phyloP scores from a whole-genome alignment of 352 stramenopile species.

The Sclerospora graminicola region DNA sequence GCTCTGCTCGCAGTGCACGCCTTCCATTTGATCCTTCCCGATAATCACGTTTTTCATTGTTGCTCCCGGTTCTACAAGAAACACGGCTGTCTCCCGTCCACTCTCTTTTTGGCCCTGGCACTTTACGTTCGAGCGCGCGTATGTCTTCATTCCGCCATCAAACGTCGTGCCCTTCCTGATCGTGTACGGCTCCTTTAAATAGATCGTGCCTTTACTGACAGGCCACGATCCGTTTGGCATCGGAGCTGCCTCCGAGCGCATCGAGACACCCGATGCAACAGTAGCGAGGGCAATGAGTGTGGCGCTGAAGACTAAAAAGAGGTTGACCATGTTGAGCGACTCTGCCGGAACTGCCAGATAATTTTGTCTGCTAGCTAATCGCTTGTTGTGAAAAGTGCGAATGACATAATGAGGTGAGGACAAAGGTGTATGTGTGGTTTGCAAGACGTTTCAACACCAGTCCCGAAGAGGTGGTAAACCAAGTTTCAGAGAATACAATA shows the following conservation, averaged over 20 bases:
- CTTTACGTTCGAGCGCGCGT: too few relatives aligned
- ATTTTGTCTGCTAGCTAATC: constrained; percentile 1
- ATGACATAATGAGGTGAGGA: constrained; percentile 4
- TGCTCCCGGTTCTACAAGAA: constrained; percentile 21
- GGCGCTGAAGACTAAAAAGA: constrained; percentile 4
- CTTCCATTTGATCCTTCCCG: constrained; percentile 10
- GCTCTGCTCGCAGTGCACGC: constrained; percentile 6
- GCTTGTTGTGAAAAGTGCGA: constrained; percentile 4
- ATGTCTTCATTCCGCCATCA: too few relatives aligned
- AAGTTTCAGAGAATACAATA: too few relatives aligned
- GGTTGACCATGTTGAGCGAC: constrained; percentile 8
- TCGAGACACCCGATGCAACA: constrained; percentile 10
- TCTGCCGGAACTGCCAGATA: neutral
- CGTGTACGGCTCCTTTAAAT: constrained; percentile 14
- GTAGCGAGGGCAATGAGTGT: constrained; percentile 1
- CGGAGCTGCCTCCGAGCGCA: constrained; percentile 9
- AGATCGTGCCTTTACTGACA: constrained; percentile 13
- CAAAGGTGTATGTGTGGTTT: too few relatives aligned
- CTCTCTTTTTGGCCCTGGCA: too few relatives aligned
- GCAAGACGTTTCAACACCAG: too few relatives aligned
- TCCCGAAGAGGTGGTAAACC: too few relatives aligned
- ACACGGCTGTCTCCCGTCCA: constrained; percentile 12
- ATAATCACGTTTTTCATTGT: constrained; percentile 16
- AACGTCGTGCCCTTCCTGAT: constrained; percentile 16
- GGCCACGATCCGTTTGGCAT: constrained; percentile 21